Conservation (phyloP, 176 grass and related monocot genomes). For the Raddia guianensis region DNA sequence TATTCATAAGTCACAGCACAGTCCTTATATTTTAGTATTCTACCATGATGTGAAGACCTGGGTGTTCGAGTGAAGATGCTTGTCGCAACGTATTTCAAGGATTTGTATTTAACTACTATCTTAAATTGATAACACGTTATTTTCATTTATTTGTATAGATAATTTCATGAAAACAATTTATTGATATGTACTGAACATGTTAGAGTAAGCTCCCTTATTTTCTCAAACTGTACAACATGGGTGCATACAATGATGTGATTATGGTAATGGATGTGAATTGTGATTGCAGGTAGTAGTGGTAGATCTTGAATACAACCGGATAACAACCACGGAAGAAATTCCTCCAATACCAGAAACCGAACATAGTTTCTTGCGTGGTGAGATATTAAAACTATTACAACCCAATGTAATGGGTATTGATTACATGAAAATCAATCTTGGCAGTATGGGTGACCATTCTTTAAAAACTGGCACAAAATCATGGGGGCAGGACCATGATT, state of each 20-base stretch:
- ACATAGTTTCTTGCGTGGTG: slow-evolving; percentile 79
- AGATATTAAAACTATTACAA: slow-evolving; percentile 93
- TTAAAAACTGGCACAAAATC: slow-evolving; percentile 63
- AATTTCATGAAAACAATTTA: slow-evolving; percentile 32
- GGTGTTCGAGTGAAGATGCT: slow-evolving; percentile 24
- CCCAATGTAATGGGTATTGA: slow-evolving; percentile 97
- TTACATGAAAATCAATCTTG: slow-evolving; percentile 93
- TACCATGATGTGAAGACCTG: slow-evolving; percentile 22
- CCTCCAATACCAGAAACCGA: slow-evolving; percentile 89
- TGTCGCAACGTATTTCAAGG: slow-evolving; percentile 29
- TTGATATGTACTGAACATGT: background rate
- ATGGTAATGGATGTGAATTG: slow-evolving; percentile 41
- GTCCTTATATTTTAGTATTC: background rate
- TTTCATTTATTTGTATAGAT: slow-evolving; percentile 10
- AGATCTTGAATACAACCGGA: slow-evolving; percentile 95
- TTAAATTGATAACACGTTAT: slow-evolving; percentile 6
- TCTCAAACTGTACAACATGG: slow-evolving; percentile 15
- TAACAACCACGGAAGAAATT: slow-evolving; percentile 92
- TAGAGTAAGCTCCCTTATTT: background rate
- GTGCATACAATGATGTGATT: slow-evolving; percentile 13
- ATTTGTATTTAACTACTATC: slow-evolving; percentile 24
- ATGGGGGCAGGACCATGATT: slow-evolving; percentile 92
- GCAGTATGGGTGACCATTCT: slow-evolving; percentile 71
- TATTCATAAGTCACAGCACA: slow-evolving; percentile 23
- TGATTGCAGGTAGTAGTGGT: slow-evolving; percentile 90